These are phyloP conservation scores for Neurospora pannonica DNA, from an alignment of 495 filamentous ascomycete genomes.

Conservation along the genomic window DNA sequence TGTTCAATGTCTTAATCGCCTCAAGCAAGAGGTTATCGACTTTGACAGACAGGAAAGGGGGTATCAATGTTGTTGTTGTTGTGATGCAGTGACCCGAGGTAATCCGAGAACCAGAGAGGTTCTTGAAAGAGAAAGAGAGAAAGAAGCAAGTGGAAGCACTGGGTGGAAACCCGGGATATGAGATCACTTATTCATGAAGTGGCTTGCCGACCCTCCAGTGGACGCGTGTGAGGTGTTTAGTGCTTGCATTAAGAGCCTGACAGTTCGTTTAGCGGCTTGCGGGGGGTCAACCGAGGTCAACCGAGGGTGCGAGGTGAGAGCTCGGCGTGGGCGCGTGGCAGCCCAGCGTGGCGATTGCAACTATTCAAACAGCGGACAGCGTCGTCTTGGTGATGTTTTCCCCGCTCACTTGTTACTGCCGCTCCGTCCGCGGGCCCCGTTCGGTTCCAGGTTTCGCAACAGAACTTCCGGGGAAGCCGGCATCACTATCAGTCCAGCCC, in stretches of 20 bases:
- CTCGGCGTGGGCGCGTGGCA: not conserved
- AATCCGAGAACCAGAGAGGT: not conserved
- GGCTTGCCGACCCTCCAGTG: not conserved
- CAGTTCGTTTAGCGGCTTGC: not conserved
- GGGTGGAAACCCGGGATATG: not conserved
- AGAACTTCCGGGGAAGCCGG: not conserved
- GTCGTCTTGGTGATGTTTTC: not conserved
- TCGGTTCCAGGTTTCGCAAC: not conserved
- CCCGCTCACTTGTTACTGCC: not conserved
- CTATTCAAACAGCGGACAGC: not conserved
- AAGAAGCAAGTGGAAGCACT: not conserved
- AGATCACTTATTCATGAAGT: not conserved
- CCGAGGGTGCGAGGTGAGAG: not conserved
- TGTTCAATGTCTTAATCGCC: not conserved
- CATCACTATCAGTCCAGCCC: not conserved
- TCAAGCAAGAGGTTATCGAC: not conserved
- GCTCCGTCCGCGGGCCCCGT: not conserved
- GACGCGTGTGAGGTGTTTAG: not conserved
- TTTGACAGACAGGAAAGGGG: not conserved
- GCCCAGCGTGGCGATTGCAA: not conserved
- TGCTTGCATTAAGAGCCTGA: not conserved
- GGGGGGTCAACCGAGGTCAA: not conserved
- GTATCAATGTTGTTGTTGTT: not conserved
- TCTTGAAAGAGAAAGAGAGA: not conserved
- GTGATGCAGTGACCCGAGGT: not conserved